A percentile compares a stretch with the other conserved stretches of the same genome.
Evolutionary conservation across 805 yeast genomes (phyloP).

Genomic region (Candida nemodendra): DNA sequence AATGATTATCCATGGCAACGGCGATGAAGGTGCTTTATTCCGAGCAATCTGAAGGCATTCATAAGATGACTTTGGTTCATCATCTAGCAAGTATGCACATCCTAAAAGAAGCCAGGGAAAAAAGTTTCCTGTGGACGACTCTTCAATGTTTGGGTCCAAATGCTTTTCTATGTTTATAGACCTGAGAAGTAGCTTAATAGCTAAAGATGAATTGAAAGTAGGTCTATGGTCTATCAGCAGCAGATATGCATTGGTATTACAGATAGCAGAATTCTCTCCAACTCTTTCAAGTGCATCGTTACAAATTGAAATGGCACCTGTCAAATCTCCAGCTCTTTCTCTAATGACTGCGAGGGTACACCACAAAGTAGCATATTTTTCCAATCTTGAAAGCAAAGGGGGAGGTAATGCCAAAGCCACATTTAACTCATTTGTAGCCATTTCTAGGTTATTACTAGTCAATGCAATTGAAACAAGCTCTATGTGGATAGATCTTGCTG

Average conservation of each 20-base stretch:
- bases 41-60: conserved; percentile 55
- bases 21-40: conserved; percentile 49
- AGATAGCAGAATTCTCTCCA: conserved; percentile 44
- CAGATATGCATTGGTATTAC: conserved; percentile 50
- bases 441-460: conserved; percentile 48
- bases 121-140: conserved; percentile 43
- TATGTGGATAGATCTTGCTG: conserved; percentile 51
- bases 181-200: conserved; percentile 37
- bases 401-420: conserved; percentile 51
- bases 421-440: conserved; percentile 48
- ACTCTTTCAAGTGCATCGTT: conserved; percentile 45
- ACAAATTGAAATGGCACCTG: conserved; percentile 49
- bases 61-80: conserved; percentile 51
- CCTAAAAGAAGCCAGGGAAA: conserved; percentile 59
- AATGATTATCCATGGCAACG: conserved; percentile 67
- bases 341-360: conserved; percentile 50
- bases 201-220: conserved; percentile 33
- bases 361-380: conserved; percentile 52
- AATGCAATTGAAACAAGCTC: conserved; percentile 57
- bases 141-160: conserved; percentile 13
- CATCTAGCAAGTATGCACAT: conserved; percentile 46
- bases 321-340: conserved; percentile 49
- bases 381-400: conserved; percentile 42
- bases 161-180: conserved; percentile 27
- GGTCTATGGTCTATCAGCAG: conserved; percentile 35